Conservation (phyloP, 768 basidiomycete species). For the Steccherinum ochraceum region DNA sequence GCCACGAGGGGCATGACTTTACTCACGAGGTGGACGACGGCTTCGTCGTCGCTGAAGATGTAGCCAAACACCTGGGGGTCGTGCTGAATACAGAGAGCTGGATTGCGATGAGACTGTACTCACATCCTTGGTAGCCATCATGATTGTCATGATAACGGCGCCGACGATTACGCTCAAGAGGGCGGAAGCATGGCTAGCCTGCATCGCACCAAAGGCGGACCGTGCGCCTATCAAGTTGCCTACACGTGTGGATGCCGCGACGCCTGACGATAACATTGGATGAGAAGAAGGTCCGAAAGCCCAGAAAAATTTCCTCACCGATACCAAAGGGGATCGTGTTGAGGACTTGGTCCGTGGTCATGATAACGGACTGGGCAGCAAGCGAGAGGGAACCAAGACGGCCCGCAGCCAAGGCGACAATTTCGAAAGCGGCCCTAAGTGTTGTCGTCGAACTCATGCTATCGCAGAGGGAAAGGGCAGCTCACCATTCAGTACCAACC, state of each 20-base stretch:
- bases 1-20: constrained; percentile 48
- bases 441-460: background rate
- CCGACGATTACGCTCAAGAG: constrained; percentile 58
- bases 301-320: constrained; percentile 34
- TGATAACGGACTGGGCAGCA: constrained; percentile 73
- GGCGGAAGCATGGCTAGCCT: constrained; percentile 57
- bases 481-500: constrained; percentile 77
- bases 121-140: constrained; percentile 55
- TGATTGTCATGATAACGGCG: constrained; percentile 46
- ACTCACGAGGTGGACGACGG: constrained; percentile 43
- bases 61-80: constrained; percentile 51
- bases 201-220: constrained; percentile 44
- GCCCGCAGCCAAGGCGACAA: constrained; percentile 74
- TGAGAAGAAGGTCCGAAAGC: background rate
- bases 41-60: constrained; percentile 60
- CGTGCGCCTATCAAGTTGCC: constrained; percentile 67
- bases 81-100: background rate
- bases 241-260: constrained; percentile 66
- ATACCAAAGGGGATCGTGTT: constrained; percentile 75
- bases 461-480: background rate
- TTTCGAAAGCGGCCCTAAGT: constrained; percentile 72
- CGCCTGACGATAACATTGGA: constrained; percentile 29
- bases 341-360: constrained; percentile 75
- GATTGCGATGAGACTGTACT: constrained; percentile 13
- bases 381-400: constrained; percentile 59